Evolutionary conservation across 1,284 basidiomycete species (phyloP), one percentile per base, ranked within the genome.

Genomic region (Naganishia albida): DNA sequence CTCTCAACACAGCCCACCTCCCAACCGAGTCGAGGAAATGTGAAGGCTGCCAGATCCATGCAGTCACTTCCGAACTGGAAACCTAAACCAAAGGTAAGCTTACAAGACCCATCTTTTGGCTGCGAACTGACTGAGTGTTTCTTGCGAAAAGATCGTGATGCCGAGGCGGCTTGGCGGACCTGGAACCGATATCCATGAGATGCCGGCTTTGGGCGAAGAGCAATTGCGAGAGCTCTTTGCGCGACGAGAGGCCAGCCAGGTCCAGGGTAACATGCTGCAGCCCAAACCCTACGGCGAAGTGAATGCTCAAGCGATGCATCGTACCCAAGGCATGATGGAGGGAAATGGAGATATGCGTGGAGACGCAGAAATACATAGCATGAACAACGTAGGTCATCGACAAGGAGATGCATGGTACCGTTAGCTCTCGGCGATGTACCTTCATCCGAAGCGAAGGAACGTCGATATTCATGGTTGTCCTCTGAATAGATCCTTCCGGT

Each of bases 41-140:
- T 55, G 25, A 34, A 40, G n/a, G 42, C 52, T 8, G 66, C 62
- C 2, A 56, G 62, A 48, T 64, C 66, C 6, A 60, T 67, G 53
- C 66, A 67, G n/a, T 60, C 62, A 2, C 43, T 67, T n/a, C 62
- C 62, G 23, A 67, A 54, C 62, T 56, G 62, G 62, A 63, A 59
- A 20, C 25, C 42, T 25, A 51, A 52, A 26, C 66, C 66, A 1
- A 67, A 43, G 62, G 66, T 67, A 40, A 20, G 62, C 28, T 1
- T 2, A 26, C 7, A 12, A 25, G 16, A 28, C 42, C 30, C 1
- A 59, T 59, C 44, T 16, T 13, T 4, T 12, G 50, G 30, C 2
- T 65, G 20, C 30, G 16, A 25, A 16, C n/a, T 50, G 7, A 12
- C 44, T 13, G 46, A 25, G 7, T 10, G 50, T 44, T 26, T 16